Base-by-base conservation (phyloP, 306 rosid species). In the Cicer judaicum region DNA sequence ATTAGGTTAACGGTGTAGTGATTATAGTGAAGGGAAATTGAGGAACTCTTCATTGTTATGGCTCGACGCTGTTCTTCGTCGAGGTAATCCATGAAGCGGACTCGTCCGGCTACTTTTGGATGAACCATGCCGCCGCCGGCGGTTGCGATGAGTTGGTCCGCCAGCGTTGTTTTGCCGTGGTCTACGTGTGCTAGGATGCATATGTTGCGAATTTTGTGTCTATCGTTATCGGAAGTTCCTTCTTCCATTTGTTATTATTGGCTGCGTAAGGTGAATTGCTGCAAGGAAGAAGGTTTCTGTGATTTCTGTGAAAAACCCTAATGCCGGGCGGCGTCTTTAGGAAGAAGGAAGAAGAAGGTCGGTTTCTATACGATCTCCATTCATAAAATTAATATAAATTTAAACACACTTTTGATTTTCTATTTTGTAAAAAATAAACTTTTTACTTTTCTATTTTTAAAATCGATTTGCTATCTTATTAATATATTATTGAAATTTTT, bases 41-140 rank as follows among this genome's bases (percentile, higher is more conserved):
- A 93, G 19, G 98, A 93, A 83, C 92, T 88, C 71, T 93, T 93
- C 97, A 93, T 91, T 5, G 97, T 93, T 74, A 93, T 93, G 15
- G 97, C 98, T 8, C 98, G 86, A 50, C 96, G 81, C 21, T 91
- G 96, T 41, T 93, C 98, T 69, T 93, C 97, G 72, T 87, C 96
- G 4, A 93, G 92, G 73, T 68, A 91, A 75, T 93, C 98, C 97
- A 93, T 85, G 86, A 88, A 93, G 2, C 98, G 86, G 47, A 91
- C 85, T 67, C 89, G 83, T 5, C 98, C 98, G 0, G 97, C 98
- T 43, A 89, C 80, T 70, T 87, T 93, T 0, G 92, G 98, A 75
- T 93, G 96, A 74, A 93, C 76, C 10, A 93, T 7, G 73, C 92
- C 89, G 39, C 83, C 87, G 1, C 89, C 91, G 1, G 92, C 83